A percentile compares a stretch with the other conserved stretches of the same genome.
phyloP scores from a whole-genome alignment of 805 yeast genomes.

The Monosporozyma solicola region DNA sequence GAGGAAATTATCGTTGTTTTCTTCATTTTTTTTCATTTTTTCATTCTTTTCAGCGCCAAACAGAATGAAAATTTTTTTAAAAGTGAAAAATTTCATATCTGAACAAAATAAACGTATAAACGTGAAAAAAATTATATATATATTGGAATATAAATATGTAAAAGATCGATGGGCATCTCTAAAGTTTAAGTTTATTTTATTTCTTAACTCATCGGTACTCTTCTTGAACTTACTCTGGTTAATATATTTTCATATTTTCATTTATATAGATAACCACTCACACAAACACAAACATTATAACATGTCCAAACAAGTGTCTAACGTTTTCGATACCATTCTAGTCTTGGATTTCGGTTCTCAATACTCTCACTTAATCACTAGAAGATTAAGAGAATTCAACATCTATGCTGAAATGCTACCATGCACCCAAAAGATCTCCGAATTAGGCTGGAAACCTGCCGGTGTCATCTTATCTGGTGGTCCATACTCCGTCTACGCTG shows the following conservation, averaged over 20 bases:
- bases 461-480: conserved; percentile 96
- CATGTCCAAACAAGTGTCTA: conserved; percentile 51
- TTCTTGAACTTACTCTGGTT: background rate
- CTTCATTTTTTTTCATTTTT: too few relatives aligned
- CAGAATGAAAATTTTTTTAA: too few relatives aligned
- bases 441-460: conserved; percentile 87
- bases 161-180: background rate
- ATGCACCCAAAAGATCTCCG: conserved; percentile 94
- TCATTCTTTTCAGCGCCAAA: too few relatives aligned
- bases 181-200: background rate
- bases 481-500: conserved; percentile 94
- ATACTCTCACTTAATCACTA: conserved; percentile 91
- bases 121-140: too few relatives aligned
- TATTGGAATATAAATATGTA: too few relatives aligned
- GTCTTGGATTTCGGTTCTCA: conserved; percentile 98
- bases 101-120: too few relatives aligned
- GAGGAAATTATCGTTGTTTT: background rate
- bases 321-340: conserved; percentile 90
- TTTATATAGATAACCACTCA: background rate
- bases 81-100: too few relatives aligned
- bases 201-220: background rate
- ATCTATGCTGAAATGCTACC: conserved; percentile 99
- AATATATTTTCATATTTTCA: background rate
- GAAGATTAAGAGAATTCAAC: conserved; percentile 95
- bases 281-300: background rate